These are phyloP conservation scores for Barbatosphaeria neglecta DNA, from an alignment of 495 filamentous ascomycete genomes.

Conservation along the genomic window DNA sequence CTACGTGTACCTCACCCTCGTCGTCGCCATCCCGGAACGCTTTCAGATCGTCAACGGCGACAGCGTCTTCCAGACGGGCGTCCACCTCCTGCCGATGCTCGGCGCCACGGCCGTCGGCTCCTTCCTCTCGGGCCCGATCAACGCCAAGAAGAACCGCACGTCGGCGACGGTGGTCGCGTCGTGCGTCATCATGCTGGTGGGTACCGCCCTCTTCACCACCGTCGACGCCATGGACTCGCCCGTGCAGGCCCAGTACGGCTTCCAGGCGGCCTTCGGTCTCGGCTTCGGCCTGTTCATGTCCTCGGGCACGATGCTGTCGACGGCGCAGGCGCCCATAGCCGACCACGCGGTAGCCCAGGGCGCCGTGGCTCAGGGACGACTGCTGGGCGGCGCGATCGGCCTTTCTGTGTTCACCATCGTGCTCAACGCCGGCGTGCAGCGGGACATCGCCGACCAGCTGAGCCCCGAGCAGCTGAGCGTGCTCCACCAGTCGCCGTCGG, in stretches of 20 bases:
- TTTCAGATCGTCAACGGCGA: slow-evolving; percentile 46
- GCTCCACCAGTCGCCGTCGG: slow-evolving; percentile 17
- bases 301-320: slow-evolving; percentile 37
- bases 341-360: slow-evolving; percentile 46
- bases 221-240: slow-evolving; percentile 14
- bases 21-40: slow-evolving; percentile 49
- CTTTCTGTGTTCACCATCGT: slow-evolving; percentile 35
- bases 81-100: slow-evolving; percentile 47
- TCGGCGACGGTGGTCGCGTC: slow-evolving; percentile 36
- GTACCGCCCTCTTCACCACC: slow-evolving; percentile 27
- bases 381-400: slow-evolving; percentile 47
- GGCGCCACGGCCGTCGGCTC: slow-evolving; percentile 40
- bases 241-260: slow-evolving; percentile 32
- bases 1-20: slow-evolving; percentile 42
- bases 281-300: slow-evolving; percentile 41
- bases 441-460: slow-evolving; percentile 10
- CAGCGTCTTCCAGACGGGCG: slow-evolving; percentile 37
- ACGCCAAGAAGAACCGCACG: slow-evolving; percentile 33
- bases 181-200: slow-evolving; percentile 35
- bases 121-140: slow-evolving; percentile 33
- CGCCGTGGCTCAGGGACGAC: slow-evolving; percentile 41
- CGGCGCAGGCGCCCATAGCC: slow-evolving; percentile 29
- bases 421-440: slow-evolving; percentile 20
- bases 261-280: slow-evolving; percentile 42
- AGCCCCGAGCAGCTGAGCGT: slow-evolving; percentile 11